phyloP scores from a whole-genome alignment of 805 yeast genomes.

The Nakazawaea pomicola region DNA sequence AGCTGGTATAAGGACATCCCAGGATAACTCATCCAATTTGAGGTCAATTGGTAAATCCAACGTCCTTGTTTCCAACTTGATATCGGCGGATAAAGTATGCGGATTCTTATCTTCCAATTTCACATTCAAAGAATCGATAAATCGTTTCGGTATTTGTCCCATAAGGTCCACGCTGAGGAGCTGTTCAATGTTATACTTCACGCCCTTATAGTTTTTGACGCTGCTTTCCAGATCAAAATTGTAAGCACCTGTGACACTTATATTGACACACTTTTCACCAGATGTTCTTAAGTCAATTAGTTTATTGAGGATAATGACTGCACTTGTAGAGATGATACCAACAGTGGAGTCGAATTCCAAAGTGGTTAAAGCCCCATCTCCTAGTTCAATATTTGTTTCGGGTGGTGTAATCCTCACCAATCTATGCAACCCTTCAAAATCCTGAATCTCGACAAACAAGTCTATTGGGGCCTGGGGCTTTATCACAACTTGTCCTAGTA shows the following conservation, averaged over 20 bases:
- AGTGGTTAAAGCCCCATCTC: not conserved
- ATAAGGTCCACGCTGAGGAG: not conserved
- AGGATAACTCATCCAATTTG: not conserved
- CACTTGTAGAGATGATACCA: constrained; percentile 10
- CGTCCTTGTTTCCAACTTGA: not conserved
- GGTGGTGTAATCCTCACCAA: constrained; percentile 6
- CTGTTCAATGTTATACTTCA: constrained; percentile 6
- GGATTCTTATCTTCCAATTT: not conserved
- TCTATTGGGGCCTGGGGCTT: constrained; percentile 10
- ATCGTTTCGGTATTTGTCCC: not conserved
- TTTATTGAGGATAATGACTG: constrained; percentile 4
- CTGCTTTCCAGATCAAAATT: constrained; percentile 5
- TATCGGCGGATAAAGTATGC: not conserved
- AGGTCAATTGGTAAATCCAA: constrained; percentile 1
- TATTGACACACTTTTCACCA: not conserved
- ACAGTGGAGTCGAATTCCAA: constrained; percentile 15
- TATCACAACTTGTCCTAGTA: constrained; percentile 12
- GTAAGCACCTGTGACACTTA: constrained; percentile 4
- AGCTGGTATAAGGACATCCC: constrained; percentile 7
- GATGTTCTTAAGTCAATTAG: not conserved
- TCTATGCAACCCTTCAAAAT: constrained; percentile 2
- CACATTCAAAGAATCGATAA: constrained; percentile 1
- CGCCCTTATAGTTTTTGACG: constrained; percentile 1
- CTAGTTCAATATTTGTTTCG: not conserved
- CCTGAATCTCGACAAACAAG: constrained; percentile 12